These are phyloP conservation scores for Candida morakotiae DNA, from an alignment of 805 yeast species.

Conservation along the genomic window DNA sequence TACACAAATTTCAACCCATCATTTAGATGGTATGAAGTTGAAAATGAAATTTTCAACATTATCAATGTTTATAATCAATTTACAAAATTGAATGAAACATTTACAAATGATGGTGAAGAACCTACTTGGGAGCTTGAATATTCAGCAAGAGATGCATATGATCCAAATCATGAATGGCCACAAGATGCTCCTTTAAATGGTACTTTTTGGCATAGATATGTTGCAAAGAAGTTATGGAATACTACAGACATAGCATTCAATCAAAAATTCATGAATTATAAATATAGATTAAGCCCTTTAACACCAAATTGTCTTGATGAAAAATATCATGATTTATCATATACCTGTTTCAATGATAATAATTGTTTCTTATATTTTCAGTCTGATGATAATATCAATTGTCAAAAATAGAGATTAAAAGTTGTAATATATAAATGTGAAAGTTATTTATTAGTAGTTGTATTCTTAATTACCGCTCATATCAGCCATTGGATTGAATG, in stretches of 20 bases:
- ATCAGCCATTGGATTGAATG: constrained; percentile 13
- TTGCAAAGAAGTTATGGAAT: constrained; percentile 41
- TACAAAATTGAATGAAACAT: constrained; percentile 54
- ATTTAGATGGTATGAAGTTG: constrained; percentile 72
- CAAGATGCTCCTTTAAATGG: constrained; percentile 58
- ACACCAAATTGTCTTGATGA: constrained; percentile 34
- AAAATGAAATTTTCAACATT: constrained; percentile 53
- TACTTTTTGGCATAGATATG: constrained; percentile 56
- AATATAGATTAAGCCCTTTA: constrained; percentile 44
- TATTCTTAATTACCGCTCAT: constrained; percentile 5
- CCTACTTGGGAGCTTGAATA: constrained; percentile 62
- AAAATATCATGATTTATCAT: constrained; percentile 12
- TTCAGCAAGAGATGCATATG: constrained; percentile 58
- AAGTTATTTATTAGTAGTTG: too few species aligned
- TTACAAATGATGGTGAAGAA: constrained; percentile 46
- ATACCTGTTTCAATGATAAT: constrained; percentile 17
- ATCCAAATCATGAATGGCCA: constrained; percentile 55
- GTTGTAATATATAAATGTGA: too few species aligned
- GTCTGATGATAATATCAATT: constrained; percentile 12
- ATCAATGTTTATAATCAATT: constrained; percentile 57
- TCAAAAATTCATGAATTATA: constrained; percentile 15
- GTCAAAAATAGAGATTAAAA: constrained; percentile 12
- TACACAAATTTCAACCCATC: constrained; percentile 57
- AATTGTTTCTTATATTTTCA: constrained; percentile 15
- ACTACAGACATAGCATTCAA: constrained; percentile 25